Base-by-base conservation (phyloP, 257 asterid genomes). In the Solanum bulbocastanum region DNA sequence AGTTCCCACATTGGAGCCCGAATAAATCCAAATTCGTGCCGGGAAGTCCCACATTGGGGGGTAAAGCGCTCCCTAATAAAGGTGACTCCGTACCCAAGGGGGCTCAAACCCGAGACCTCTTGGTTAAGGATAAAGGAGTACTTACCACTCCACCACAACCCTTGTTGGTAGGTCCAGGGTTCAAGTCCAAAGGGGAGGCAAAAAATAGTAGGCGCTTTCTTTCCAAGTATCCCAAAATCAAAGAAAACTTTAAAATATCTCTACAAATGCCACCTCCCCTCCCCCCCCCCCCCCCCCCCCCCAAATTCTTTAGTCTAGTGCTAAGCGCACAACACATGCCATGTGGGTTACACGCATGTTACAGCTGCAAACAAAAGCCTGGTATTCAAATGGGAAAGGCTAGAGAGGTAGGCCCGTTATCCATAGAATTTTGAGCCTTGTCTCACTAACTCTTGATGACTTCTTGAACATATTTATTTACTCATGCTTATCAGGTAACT, bases 401-500 rank as follows among this genome's bases (percentile, higher is more conserved):
- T 18, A 56, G 65, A 16, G 10, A 18, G n/a, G 65, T 56, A 20
- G 10, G 0, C 22, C 66, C 66, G 20, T 58, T 20, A 58, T 58
- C 66, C 66, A 58, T 12, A 20, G 11, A 58, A 25, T 20, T 58
- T 58, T 58, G 66, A 49, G 15, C 60, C 60, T 15, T 49, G 8
- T 49, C 8, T 49, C 60, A 15, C 60, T 49, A 49, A 49, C 60
- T 5, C 60, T 5, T 5, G 8, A 58, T 58, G 25, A 20, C 25
- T 58, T 58, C 25, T 58, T 5, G 12, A 8, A 58, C 69, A 62
- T 62, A 23, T 62, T 62, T 62, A 62, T 62, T 23, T 62, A 10
- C 69, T 22, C 69, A 23, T 62, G 69, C 71, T 62, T 62, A 62
- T 91, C 94, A 96, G 98, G 98, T 88, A 90, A 94, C 58, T 96